Percentiles rank a stretch among this genome's conserved stretches.
These are phyloP conservation scores for Nepenthes mirabilis DNA, from an alignment of 148 eudicot genomes.

Conservation along the genomic window DNA sequence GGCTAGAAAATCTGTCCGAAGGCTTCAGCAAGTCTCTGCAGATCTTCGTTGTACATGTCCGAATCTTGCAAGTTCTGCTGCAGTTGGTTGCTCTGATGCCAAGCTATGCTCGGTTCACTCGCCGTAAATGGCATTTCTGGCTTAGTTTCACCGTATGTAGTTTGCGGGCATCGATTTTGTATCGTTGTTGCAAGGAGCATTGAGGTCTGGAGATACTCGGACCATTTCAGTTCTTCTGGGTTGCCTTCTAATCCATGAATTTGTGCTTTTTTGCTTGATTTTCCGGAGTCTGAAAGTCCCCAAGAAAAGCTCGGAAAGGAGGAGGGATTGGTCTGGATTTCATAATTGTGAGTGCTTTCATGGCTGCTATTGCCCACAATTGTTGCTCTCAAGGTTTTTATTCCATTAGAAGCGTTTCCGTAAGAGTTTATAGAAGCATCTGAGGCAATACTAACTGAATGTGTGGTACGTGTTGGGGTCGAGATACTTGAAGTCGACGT, in stretches of 20 bases:
- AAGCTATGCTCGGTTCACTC: slow-evolving; percentile 13
- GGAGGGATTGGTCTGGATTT: slow-evolving; percentile 11
- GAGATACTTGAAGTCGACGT: slow-evolving; percentile 14
- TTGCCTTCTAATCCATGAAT: slow-evolving; percentile 16
- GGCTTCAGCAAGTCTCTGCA: slow-evolving; percentile 52
- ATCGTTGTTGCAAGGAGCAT: slow-evolving; percentile 12
- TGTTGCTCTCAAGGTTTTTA: slow-evolving; percentile 1
- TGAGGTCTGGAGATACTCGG: slow-evolving; percentile 56
- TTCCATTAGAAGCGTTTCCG: not conserved
- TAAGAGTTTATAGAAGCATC: slow-evolving; percentile 9
- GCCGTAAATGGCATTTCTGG: slow-evolving; percentile 18
- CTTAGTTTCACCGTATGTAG: slow-evolving; percentile 31
- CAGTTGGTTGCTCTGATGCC: slow-evolving; percentile 32
- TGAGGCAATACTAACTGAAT: slow-evolving; percentile 4
- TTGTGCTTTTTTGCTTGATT: slow-evolving; percentile 16
- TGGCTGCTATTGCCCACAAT: slow-evolving; percentile 9
- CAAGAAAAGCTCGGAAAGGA: slow-evolving; percentile 36
- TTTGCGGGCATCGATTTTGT: slow-evolving; percentile 17
- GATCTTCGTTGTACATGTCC: slow-evolving; percentile 42
- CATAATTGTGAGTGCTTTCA: slow-evolving; percentile 9
- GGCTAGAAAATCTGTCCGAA: slow-evolving; percentile 68
- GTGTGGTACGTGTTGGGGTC: slow-evolving; percentile 1
- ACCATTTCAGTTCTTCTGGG: slow-evolving; percentile 60
- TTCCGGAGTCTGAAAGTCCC: slow-evolving; percentile 24
- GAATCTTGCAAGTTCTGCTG: slow-evolving; percentile 22